Evolutionary conservation across 495 filamentous ascomycete genomes (phyloP).

Genomic region (Geoglossum glabrum): DNA sequence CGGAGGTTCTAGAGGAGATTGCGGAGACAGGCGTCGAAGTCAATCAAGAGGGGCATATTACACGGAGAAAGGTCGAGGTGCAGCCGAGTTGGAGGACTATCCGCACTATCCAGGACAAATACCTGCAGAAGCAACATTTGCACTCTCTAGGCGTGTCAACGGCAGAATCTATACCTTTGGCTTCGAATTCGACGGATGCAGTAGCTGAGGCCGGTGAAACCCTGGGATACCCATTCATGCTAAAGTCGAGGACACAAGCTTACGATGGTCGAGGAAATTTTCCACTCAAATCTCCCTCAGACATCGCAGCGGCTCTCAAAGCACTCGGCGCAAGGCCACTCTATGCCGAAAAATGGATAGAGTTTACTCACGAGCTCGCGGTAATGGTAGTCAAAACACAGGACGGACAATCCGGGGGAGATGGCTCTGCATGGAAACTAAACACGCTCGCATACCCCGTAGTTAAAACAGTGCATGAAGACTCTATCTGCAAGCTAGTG

Average conservation of each 20-base stretch:
- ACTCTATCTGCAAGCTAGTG: slow-evolving; percentile 87
- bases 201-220: slow-evolving; percentile 40
- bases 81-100: slow-evolving; percentile 82
- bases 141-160: slow-evolving; percentile 43
- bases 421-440: slow-evolving; percentile 11
- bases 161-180: slow-evolving; percentile 42
- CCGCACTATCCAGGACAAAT: slow-evolving; percentile 91
- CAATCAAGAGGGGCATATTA: not conserved
- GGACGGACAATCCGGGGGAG: slow-evolving; percentile 19
- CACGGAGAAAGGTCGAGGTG: slow-evolving; percentile 25
- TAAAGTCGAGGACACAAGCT: slow-evolving; percentile 80
- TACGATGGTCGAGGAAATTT: slow-evolving; percentile 93
- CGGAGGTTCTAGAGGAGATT: slow-evolving; percentile 36
- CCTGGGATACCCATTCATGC: slow-evolving; percentile 78
- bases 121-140: slow-evolving; percentile 71
- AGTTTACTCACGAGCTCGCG: slow-evolving; percentile 70
- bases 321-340: slow-evolving; percentile 49
- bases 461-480: slow-evolving; percentile 87
- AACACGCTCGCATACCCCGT: slow-evolving; percentile 57
- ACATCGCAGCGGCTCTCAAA: slow-evolving; percentile 48
- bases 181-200: slow-evolving; percentile 30
- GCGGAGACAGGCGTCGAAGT: slow-evolving; percentile 22
- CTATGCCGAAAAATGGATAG: slow-evolving; percentile 83
- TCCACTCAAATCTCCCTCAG: slow-evolving; percentile 42
- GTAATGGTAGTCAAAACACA: slow-evolving; percentile 91